phyloP scores from a whole-genome alignment of 148 eudicot species.

The Rhododendron molle region DNA sequence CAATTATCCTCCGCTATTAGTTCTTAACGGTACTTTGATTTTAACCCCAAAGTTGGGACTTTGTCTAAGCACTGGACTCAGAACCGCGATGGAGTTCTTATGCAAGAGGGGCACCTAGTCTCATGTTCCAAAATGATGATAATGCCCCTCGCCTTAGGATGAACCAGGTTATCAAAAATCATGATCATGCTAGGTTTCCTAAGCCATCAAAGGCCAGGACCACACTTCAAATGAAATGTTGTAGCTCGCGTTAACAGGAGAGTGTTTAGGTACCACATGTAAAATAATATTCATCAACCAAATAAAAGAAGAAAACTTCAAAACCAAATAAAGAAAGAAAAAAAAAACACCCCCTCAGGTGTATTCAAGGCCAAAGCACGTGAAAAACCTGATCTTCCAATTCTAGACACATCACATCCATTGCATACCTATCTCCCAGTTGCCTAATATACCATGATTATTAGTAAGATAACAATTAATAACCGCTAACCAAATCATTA shows the following conservation, averaged over 20 bases:
- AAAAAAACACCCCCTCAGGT: background rate
- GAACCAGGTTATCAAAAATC: background rate
- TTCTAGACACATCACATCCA: background rate
- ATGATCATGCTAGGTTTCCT: background rate
- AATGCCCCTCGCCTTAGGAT: background rate
- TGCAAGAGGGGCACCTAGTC: background rate
- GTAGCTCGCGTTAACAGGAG: background rate
- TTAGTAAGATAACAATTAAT: background rate
- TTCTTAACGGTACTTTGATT: no score
- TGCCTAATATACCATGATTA: background rate
- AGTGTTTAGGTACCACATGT: no score
- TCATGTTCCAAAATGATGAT: background rate
- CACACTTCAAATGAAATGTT: background rate
- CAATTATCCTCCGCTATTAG: background rate
- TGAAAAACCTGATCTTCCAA: background rate
- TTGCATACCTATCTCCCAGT: background rate
- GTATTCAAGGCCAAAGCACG: background rate
- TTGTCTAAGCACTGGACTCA: background rate
- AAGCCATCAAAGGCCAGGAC: background rate
- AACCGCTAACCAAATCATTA: background rate
- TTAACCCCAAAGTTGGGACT: background rate
- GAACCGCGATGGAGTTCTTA: background rate
- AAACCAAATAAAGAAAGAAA: background rate
- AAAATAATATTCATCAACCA: background rate
- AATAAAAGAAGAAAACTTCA: background rate